Base-by-base conservation (phyloP, 768 basidiomycete genomes). In the Boletus vinaceobasis region DNA sequence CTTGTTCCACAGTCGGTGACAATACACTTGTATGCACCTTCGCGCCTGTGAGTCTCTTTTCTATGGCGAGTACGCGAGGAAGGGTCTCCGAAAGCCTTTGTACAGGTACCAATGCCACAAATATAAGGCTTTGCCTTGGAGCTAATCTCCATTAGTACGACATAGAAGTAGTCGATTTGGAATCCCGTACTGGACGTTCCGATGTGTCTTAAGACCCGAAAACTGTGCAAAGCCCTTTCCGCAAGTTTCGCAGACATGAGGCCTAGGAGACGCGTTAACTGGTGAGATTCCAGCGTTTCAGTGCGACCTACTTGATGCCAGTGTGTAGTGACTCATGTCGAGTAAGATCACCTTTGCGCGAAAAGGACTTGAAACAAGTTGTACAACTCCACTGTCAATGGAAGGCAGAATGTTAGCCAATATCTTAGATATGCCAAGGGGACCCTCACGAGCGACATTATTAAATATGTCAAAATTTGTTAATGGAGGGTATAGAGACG, bases 1-100 rank as follows among this genome's bases (percentile, higher is more conserved):
- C 68, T 76, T 47, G 80, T 80, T 42, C 63, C 70, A 58, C 85
- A 86, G n/a, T 66, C 65, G 23, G 55, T 44, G 35, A 72, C 56
- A 23, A 76, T 74, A 61, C 85, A 88, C 40, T 62, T 64, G 58
- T 78, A 82, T 27, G 71, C 72, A 27, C 75, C 74, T 26, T 71
- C 55, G 3, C 65, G 66, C 17, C 65, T 59, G 61, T 88, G 87
- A 3, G 74, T 79, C 67, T 88, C 86, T 62, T 78, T 81, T 52
- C 77, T 74, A 60, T 89, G 87, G 9, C 87, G 83, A 31, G 80
- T 73, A 58, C 83, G 74, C 43, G 87, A 88, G 0, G 87, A 88
- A 11, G 85, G 87, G 60, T 89, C 87, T 14, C 81, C 81, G 59
- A 89, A 89, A 14, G 72, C 67, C 31, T 78, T 73, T 10, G 49